Percentiles rank a stretch among this genome's conserved stretches.
phyloP scores from a whole-genome alignment of 805 yeast genomes.

The Candida ipomoeae region DNA sequence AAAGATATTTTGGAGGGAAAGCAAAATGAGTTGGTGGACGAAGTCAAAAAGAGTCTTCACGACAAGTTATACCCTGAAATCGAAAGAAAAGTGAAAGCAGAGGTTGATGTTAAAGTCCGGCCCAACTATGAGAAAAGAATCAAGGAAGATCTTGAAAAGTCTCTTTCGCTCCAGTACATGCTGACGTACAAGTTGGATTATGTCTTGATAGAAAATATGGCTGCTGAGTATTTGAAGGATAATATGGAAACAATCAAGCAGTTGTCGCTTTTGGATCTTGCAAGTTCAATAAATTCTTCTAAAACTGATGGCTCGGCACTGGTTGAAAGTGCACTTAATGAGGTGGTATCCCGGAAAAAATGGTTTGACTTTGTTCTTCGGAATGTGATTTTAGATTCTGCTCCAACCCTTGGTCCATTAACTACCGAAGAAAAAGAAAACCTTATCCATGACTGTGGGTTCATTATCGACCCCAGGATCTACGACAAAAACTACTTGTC shows the following conservation, averaged over 20 bases:
- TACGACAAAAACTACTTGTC: slow-evolving; percentile 12
- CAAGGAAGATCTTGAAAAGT: slow-evolving; percentile 1
- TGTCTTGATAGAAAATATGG: slow-evolving; percentile 7
- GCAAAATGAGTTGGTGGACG: slow-evolving; percentile 5
- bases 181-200: slow-evolving; percentile 4
- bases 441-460: slow-evolving; percentile 12
- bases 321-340: slow-evolving; percentile 6
- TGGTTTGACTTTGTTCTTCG: slow-evolving; percentile 14
- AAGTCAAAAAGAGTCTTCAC: slow-evolving; percentile 7
- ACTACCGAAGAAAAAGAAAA: slow-evolving; percentile 17
- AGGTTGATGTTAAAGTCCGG: background rate
- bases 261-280: slow-evolving; percentile 2
- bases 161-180: slow-evolving; percentile 3
- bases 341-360: slow-evolving; percentile 5
- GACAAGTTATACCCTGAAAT: background rate
- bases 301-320: background rate
- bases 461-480: slow-evolving; percentile 11
- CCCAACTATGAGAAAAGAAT: background rate
- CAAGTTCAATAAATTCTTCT: background rate
- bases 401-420: slow-evolving; percentile 15
- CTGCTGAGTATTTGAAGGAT: slow-evolving; percentile 6
- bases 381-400: slow-evolving; percentile 12
- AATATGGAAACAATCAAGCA: slow-evolving; percentile 5
- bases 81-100: background rate
- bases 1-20: slow-evolving; percentile 7